Evolutionary conservation across 495 filamentous ascomycete genomes (phyloP), one percentile per base, ranked within the genome.

Genomic region (Penicillium longicatenatum): DNA sequence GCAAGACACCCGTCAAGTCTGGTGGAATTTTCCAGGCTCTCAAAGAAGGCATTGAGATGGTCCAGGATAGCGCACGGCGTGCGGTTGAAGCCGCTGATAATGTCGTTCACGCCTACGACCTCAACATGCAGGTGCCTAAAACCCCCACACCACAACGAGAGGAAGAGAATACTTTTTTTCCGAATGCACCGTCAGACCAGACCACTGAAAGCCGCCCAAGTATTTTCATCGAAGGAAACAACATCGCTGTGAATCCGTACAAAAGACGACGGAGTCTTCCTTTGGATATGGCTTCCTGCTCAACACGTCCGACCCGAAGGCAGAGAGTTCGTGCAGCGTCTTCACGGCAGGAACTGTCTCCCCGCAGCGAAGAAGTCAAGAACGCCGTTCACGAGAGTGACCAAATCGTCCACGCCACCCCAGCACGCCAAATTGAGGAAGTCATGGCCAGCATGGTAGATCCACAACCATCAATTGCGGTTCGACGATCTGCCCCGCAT

Each of bases 81-180:
- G 89, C 89, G 3, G 85, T 92, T 16, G 90, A 92, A 70, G 89
- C 89, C 24, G 89, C 89, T 2, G 89, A 93, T 61, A 93, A 93
- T 63, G 89, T 93, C 37, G 89, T 93, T 26, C 87, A 93, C 75
- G 89, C 89, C n/a, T 92, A 92, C 59, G 89, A 92, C 68, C 80
- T 93, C 63, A 88, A 92, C 69, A 90, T 93, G 88, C 84, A 89
- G 60, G 79, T 93, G 24, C 89, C 89, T 19, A 84, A 88, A 56
- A 86, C 52, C 2, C 50, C 80, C 9, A 48, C 45, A 4, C 74
- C 73, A 7, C 75, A 75, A 49, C 60, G 68, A 21, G 79, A 82
- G 59, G 61, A 71, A 21, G 71, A 74, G 11, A 66, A 55, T 44
- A 70, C 73, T 14, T 68, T 73, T 30, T 63, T 73, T 20, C 66